These are phyloP conservation scores for Madurella fahalii DNA, from an alignment of 2,329 filamentous ascomycete species.

Conservation along the genomic window DNA sequence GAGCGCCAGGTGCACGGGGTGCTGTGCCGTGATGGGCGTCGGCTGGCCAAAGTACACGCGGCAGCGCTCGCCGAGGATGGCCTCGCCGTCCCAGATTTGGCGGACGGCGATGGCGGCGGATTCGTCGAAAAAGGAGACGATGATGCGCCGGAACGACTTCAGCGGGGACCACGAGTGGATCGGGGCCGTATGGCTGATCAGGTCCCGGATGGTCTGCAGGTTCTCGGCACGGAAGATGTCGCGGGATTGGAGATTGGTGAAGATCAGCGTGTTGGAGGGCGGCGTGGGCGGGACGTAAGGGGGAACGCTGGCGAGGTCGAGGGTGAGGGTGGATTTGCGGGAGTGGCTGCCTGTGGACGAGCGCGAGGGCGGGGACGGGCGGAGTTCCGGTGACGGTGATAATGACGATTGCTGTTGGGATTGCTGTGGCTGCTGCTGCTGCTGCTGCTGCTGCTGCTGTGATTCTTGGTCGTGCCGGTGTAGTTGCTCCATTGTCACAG, in stretches of 20 bases:
- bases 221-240: slow-evolving; percentile 73
- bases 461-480: slow-evolving; percentile 1
- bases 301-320: slow-evolving; percentile 71
- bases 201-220: slow-evolving; percentile 66
- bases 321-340: slow-evolving; percentile 53
- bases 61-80: slow-evolving; percentile 64
- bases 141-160: slow-evolving; percentile 76
- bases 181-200: slow-evolving; percentile 64
- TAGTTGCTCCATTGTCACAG: slow-evolving; percentile 17
- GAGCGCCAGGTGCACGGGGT: slow-evolving; percentile 58
- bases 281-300: slow-evolving; percentile 66
- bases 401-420: background rate
- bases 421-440: background rate
- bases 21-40: slow-evolving; percentile 49
- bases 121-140: slow-evolving; percentile 71
- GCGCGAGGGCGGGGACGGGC: slow-evolving; percentile 32
- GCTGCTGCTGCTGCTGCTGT: slow-evolving; percentile 2
- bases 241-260: slow-evolving; percentile 71
- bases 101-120: slow-evolving; percentile 68
- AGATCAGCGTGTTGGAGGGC: slow-evolving; percentile 77
- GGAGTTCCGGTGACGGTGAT: slow-evolving; percentile 14
- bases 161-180: slow-evolving; percentile 77
- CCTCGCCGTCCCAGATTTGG: slow-evolving; percentile 68
- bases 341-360: slow-evolving; percentile 47
- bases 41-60: slow-evolving; percentile 65